Conservation (phyloP, 306 rosid genomes). For the Trifolium pratense region DNA sequence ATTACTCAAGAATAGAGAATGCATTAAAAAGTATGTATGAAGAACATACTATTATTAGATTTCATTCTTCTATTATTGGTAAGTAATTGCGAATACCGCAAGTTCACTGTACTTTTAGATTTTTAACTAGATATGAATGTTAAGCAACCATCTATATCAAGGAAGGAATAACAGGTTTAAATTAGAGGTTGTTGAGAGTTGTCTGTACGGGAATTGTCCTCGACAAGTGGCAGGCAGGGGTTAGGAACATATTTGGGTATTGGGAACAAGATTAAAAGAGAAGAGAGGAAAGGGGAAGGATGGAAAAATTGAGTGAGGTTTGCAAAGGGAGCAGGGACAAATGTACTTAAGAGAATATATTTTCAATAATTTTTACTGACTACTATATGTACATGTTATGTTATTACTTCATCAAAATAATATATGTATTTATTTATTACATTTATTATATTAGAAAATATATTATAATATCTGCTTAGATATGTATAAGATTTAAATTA, state of each 20-base stretch:
- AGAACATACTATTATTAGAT: neutral
- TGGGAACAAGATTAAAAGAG: neutral
- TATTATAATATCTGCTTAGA: too few species aligned
- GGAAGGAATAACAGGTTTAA: neutral
- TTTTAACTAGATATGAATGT: conserved; percentile 18
- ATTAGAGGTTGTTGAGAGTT: conserved; percentile 20
- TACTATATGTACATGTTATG: neutral
- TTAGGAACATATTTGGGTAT: conserved; percentile 7
- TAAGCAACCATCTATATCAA: neutral
- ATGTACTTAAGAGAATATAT: neutral
- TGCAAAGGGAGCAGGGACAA: neutral
- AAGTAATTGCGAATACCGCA: neutral
- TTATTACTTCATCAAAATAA: neutral
- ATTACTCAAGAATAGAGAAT: conserved; percentile 2
- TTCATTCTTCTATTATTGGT: neutral
- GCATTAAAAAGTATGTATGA: neutral
- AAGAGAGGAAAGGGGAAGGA: neutral
- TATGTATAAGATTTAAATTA: too few species aligned
- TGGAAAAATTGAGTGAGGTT: neutral
- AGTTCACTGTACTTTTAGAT: neutral
- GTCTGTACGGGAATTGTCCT: conserved; percentile 5
- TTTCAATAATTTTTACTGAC: neutral
- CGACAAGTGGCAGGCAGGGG: conserved; percentile 7
- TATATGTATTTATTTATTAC: neutral
- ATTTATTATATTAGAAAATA: too few species aligned